phyloP scores from a whole-genome alignment of 2,329 filamentous ascomycete genomes.

The Arachnomyces sp. region DNA sequence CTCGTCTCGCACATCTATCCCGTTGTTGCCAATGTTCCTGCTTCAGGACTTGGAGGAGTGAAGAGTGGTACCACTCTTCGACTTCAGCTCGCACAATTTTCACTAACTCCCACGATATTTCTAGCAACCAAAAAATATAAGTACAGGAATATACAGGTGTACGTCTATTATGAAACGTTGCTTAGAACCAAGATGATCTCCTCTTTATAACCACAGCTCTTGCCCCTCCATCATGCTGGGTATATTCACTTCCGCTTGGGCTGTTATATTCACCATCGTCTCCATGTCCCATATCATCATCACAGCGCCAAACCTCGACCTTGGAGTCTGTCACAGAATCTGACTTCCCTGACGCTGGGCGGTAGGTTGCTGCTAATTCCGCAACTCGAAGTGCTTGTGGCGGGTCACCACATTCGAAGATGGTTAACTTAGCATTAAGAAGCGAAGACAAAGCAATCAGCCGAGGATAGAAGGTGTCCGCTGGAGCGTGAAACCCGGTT shows the following conservation, averaged over 20 bases:
- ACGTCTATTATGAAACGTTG: too few species aligned
- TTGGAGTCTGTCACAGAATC: neutral
- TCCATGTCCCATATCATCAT: slow-evolving; percentile 2
- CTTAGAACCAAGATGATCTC: too few species aligned
- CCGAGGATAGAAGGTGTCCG: slow-evolving; percentile 29
- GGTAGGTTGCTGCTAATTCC: slow-evolving; percentile 2
- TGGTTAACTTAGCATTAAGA: slow-evolving; percentile 20
- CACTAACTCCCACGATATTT: too few species aligned
- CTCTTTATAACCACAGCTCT: slow-evolving; percentile 12
- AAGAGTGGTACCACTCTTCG: too few species aligned
- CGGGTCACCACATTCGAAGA: slow-evolving; percentile 31
- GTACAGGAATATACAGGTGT: too few species aligned
- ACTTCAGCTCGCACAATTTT: too few species aligned
- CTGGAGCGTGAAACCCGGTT: slow-evolving; percentile 8
- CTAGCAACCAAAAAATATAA: too few species aligned
- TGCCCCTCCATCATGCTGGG: slow-evolving; percentile 3
- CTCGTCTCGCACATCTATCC: too few species aligned
- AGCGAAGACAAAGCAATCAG: slow-evolving; percentile 21
- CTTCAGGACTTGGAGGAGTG: too few species aligned
- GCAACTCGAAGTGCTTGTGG: slow-evolving; percentile 26
- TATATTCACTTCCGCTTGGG: neutral
- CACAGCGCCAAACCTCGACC: slow-evolving; percentile 15
- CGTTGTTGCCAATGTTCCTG: too few species aligned
- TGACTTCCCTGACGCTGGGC: too few species aligned
- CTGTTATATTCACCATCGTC: neutral